phyloP scores from a whole-genome alignment of 148 eudicot species.

The Diospyros lotus region DNA sequence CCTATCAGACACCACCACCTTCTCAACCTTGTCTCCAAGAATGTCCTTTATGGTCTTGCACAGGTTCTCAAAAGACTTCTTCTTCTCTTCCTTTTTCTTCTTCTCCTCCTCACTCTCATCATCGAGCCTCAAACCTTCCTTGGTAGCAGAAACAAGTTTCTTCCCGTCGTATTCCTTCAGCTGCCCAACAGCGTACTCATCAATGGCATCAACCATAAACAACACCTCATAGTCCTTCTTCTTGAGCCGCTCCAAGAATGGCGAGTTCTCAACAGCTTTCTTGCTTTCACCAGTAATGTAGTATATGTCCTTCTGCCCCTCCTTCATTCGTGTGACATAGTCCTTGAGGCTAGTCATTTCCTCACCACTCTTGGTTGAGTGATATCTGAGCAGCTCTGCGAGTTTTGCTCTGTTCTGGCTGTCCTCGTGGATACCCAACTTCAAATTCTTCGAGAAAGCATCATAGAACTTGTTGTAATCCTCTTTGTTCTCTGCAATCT shows the following conservation, averaged over 20 bases:
- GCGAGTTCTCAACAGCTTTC: slow-evolving; percentile 12
- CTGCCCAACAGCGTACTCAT: slow-evolving; percentile 13
- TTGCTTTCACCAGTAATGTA: slow-evolving; percentile 10
- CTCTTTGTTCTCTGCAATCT: slow-evolving; percentile 8
- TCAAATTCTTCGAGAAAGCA: slow-evolving; percentile 7
- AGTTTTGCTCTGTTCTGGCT: slow-evolving; percentile 5
- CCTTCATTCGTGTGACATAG: slow-evolving; percentile 8
- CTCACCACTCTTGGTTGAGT: slow-evolving; percentile 8
- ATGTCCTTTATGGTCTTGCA: slow-evolving; percentile 16
- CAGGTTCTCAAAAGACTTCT: slow-evolving; percentile 4
- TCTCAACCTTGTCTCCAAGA: slow-evolving; percentile 5
- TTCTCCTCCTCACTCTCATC: slow-evolving; percentile 13
- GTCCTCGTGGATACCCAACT: slow-evolving; percentile 7
- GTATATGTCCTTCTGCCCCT: slow-evolving; percentile 12
- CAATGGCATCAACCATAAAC: slow-evolving; percentile 1
- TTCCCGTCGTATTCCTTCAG: slow-evolving; percentile 9
- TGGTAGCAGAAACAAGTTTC: slow-evolving; percentile 5
- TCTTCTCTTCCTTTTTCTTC: slow-evolving; percentile 13
- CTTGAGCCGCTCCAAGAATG: slow-evolving; percentile 5
- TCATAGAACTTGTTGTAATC: slow-evolving; percentile 6
- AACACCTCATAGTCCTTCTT: slow-evolving; percentile 9
- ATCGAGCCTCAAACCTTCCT: slow-evolving; percentile 8
- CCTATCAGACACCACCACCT: slow-evolving; percentile 6
- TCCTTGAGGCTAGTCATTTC: slow-evolving; percentile 12
- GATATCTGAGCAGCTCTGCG: neutral